Conservation (phyloP, 768 basidiomycete species). For the Hydnomerulius pinastri region DNA sequence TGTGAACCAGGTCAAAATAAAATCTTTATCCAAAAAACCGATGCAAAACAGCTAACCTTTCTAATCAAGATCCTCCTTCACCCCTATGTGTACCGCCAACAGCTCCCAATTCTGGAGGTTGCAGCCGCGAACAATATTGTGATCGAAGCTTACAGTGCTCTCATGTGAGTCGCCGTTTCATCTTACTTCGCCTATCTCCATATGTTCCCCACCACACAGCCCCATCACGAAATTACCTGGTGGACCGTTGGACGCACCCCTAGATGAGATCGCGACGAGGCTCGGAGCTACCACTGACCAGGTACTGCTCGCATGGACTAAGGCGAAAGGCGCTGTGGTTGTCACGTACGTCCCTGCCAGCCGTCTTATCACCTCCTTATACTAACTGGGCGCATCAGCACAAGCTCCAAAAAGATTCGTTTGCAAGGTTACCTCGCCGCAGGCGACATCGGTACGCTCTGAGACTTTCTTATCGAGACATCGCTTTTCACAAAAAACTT, state of each 20-base stretch:
- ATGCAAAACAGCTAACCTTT: not conserved
- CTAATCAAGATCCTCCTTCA: constrained; percentile 61
- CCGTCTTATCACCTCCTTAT: not conserved
- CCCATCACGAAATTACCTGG: constrained; percentile 61
- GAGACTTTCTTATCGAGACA: constrained; percentile 11
- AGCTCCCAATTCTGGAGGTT: constrained; percentile 58
- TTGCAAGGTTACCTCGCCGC: constrained; percentile 68
- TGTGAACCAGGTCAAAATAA: constrained; percentile 59
- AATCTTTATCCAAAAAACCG: too few relatives aligned
- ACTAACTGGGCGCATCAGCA: constrained; percentile 34
- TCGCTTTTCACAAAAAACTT: not conserved
- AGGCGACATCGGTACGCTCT: constrained; percentile 55
- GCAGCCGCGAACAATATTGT: constrained; percentile 59
- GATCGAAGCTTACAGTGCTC: constrained; percentile 70
- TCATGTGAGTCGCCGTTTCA: constrained; percentile 46
- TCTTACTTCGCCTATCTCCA: not conserved
- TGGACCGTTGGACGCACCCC: constrained; percentile 63
- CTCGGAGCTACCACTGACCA: constrained; percentile 61
- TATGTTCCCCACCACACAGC: constrained; percentile 33
- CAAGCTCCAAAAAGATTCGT: constrained; percentile 65
- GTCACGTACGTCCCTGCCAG: constrained; percentile 50
- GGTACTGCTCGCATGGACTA: constrained; percentile 71
- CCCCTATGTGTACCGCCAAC: constrained; percentile 63
- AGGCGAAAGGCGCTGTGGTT: constrained; percentile 63
- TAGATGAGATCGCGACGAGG: constrained; percentile 52